These are phyloP conservation scores for Saccharum officinarum DNA, from an alignment of 176 grass and related monocot species.

Conservation along the genomic window DNA sequence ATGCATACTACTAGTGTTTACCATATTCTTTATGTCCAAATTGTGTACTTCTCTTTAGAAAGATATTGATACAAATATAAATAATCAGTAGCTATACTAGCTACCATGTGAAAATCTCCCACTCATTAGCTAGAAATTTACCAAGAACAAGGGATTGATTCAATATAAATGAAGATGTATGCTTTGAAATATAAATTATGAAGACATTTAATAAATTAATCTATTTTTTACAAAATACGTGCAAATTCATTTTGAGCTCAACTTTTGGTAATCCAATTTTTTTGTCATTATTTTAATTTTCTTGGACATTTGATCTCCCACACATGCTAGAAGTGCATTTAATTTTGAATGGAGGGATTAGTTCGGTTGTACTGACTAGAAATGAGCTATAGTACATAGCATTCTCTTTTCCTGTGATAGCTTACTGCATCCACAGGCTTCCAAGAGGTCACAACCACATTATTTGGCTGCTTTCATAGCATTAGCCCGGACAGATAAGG, in stretches of 20 bases:
- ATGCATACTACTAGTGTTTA: too few relatives aligned
- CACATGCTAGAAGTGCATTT: too few relatives aligned
- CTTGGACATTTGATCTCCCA: background rate
- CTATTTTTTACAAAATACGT: background rate
- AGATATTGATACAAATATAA: too few relatives aligned
- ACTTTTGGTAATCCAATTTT: background rate
- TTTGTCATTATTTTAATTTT: background rate
- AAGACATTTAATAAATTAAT: background rate
- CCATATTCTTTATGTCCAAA: too few relatives aligned
- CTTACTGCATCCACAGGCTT: conserved; percentile 24
- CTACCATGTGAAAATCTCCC: background rate
- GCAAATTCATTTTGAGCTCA: background rate
- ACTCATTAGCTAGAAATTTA: background rate
- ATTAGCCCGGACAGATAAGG: conserved; percentile 40
- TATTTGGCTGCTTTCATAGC: conserved; percentile 29
- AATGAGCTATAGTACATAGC: conserved; percentile 13
- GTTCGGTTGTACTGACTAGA: background rate
- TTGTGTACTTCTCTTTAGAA: too few relatives aligned
- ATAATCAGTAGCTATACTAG: too few relatives aligned
- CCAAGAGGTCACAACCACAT: conserved; percentile 25
- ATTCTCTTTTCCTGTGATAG: conserved; percentile 19
- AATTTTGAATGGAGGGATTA: too few relatives aligned
- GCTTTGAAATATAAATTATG: background rate
- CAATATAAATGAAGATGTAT: background rate
- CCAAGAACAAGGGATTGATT: background rate